Conservation (phyloP, 352 stramenopile species). For the Globisporangium perplexum region DNA sequence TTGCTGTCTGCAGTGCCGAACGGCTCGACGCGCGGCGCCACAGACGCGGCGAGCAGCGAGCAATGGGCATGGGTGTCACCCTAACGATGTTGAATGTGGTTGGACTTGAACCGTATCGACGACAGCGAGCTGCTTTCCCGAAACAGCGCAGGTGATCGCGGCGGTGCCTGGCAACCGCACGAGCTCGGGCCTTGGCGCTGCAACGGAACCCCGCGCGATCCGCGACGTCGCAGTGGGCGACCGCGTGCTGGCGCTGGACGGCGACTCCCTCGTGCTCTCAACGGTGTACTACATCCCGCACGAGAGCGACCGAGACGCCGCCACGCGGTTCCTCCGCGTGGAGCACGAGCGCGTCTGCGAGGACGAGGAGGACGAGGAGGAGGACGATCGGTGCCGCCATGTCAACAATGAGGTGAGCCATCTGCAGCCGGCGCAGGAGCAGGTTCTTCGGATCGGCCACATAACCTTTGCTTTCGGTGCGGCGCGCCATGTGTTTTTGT, state of each 20-base stretch:
- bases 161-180: slow-evolving; percentile 6
- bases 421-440: neutral
- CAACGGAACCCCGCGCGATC: slow-evolving; percentile 22
- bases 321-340: slow-evolving; percentile 28
- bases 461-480: neutral
- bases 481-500: neutral
- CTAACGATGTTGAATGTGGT: no score
- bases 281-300: slow-evolving; percentile 69
- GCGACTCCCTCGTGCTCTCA: slow-evolving; percentile 26
- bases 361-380: no score
- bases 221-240: slow-evolving; percentile 29
- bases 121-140: slow-evolving; percentile 57
- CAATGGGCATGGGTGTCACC: no score
- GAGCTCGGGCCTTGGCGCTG: neutral
- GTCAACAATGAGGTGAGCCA: neutral
- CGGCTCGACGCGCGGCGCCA: neutral
- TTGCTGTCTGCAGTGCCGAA: neutral
- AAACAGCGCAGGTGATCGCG: slow-evolving; percentile 31
- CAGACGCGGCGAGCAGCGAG: no score
- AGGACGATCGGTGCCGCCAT: neutral
- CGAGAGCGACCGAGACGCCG: slow-evolving; percentile 15
- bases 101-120: no score
- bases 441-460: neutral
- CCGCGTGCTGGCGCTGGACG: slow-evolving; percentile 42
- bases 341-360: slow-evolving; percentile 13